Percentiles rank a stretch among this genome's conserved stretches.
phyloP scores from a whole-genome alignment of 768 basidiomycete species.

The Serendipita indica region DNA sequence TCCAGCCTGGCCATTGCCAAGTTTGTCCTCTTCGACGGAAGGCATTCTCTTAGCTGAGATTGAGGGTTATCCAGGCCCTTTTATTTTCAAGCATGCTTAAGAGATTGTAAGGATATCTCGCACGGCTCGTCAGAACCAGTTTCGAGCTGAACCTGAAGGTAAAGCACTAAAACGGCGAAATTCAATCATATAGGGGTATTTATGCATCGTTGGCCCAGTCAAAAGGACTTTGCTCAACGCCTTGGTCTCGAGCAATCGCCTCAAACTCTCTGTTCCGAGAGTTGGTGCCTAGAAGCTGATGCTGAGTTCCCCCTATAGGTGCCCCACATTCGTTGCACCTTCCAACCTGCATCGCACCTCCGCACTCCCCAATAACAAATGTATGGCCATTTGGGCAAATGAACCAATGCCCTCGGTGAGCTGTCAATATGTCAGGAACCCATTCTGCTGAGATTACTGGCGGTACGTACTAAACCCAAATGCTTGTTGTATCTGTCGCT shows the following conservation, averaged over 20 bases:
- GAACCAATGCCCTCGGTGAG: slow-evolving; percentile 22
- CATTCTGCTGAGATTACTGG: neutral
- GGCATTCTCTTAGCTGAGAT: no score
- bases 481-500: neutral
- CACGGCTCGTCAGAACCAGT: no score
- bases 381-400: slow-evolving; percentile 39
- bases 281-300: slow-evolving; percentile 32
- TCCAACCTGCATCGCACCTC: slow-evolving; percentile 35
- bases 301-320: slow-evolving; percentile 34
- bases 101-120: no score
- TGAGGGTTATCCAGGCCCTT: no score
- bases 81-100: no score
- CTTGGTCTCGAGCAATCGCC: slow-evolving; percentile 25
- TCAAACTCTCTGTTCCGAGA: slow-evolving; percentile 33
- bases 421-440: slow-evolving; percentile 9
- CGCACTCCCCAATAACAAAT: slow-evolving; percentile 50
- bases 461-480: neutral
- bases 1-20: no score
- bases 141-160: no score
- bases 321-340: slow-evolving; percentile 45
- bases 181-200: no score
- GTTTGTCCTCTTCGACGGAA: no score
- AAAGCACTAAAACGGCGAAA: no score
- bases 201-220: slow-evolving; percentile 11
- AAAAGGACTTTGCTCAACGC: slow-evolving; percentile 23